Percentiles rank a stretch among this genome's conserved stretches.
Evolutionary conservation across 768 basidiomycete species (phyloP).

Genomic region (Calvatia gigantea): DNA sequence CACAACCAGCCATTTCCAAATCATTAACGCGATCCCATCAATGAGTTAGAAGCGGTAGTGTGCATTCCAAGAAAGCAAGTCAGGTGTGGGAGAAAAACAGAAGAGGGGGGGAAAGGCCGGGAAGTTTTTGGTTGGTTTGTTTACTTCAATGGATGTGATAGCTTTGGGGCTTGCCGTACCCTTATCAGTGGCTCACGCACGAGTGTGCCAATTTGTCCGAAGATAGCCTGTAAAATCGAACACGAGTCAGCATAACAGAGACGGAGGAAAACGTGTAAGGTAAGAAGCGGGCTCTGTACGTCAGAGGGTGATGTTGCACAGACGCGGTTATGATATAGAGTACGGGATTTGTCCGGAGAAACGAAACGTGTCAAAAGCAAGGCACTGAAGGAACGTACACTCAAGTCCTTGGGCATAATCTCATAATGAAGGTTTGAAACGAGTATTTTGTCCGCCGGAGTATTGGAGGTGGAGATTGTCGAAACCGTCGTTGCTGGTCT

Average conservation of each 20-base stretch:
- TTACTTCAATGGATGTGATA: slow-evolving; percentile 44
- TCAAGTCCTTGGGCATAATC: slow-evolving; percentile 83
- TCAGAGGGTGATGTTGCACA: too few relatives aligned
- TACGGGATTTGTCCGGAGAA: too few relatives aligned
- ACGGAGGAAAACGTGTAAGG: background rate
- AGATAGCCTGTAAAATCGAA: slow-evolving; percentile 60
- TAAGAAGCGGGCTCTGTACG: background rate
- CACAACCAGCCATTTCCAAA: slow-evolving; percentile 29
- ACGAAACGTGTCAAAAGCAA: background rate
- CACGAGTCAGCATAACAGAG: background rate
- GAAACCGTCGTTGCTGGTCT: slow-evolving; percentile 16
- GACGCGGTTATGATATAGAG: too few relatives aligned
- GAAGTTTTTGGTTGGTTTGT: slow-evolving; percentile 39
- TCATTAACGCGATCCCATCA: slow-evolving; percentile 12
- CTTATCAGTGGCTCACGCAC: slow-evolving; percentile 90
- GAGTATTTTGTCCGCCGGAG: slow-evolving; percentile 33
- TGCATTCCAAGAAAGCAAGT: slow-evolving; percentile 29
- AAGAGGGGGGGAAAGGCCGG: slow-evolving; percentile 35
- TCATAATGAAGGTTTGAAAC: slow-evolving; percentile 93
- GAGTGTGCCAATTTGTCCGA: slow-evolving; percentile 90
- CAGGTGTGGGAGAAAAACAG: slow-evolving; percentile 19
- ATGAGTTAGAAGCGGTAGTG: slow-evolving; percentile 12
- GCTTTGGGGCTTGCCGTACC: slow-evolving; percentile 78
- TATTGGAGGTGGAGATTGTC: slow-evolving; percentile 17
- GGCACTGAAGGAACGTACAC: slow-evolving; percentile 49